phyloP scores from a whole-genome alignment of 2,329 filamentous ascomycete genomes.

The Ambrosiella beaveri region DNA sequence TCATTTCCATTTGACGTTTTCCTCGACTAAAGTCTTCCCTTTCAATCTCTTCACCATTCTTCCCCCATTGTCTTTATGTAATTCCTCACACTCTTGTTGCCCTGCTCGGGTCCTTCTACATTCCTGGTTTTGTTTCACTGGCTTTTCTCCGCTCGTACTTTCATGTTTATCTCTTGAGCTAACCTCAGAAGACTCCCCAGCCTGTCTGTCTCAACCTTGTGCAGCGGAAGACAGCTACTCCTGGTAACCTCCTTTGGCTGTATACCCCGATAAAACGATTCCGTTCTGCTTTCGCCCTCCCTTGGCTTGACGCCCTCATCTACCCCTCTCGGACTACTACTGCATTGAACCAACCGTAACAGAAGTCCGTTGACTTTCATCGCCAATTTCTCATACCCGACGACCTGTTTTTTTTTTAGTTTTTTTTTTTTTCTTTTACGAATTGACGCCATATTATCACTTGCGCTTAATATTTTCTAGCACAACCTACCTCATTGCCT shows the following conservation, averaged over 20 bases:
- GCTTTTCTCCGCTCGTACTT: neutral
- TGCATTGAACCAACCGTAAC: neutral
- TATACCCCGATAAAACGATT: constrained; percentile 12
- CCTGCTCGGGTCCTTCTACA: too few relatives aligned
- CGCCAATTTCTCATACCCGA: neutral
- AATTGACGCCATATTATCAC: neutral
- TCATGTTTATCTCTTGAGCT: neutral
- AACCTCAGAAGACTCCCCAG: neutral
- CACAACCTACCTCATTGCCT: neutral
- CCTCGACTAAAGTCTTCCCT: too few relatives aligned
- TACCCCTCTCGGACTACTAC: constrained; percentile 13
- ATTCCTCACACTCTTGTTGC: too few relatives aligned
- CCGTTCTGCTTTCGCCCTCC: constrained; percentile 6
- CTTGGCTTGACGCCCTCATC: constrained; percentile 9
- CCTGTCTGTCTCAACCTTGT: constrained; percentile 1
- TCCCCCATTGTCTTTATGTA: too few relatives aligned
- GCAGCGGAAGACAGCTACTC: neutral
- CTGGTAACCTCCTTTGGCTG: constrained; percentile 9
- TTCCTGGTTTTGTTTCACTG: neutral
- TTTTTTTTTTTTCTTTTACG: neutral
- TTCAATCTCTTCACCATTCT: too few relatives aligned
- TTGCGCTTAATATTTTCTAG: neutral
- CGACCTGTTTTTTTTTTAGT: neutral
- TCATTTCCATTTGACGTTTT: too few relatives aligned
- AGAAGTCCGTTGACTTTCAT: constrained; percentile 1